Conservation (phyloP, 139 green algal genomes). For the Coelastrella sp. region DNA sequence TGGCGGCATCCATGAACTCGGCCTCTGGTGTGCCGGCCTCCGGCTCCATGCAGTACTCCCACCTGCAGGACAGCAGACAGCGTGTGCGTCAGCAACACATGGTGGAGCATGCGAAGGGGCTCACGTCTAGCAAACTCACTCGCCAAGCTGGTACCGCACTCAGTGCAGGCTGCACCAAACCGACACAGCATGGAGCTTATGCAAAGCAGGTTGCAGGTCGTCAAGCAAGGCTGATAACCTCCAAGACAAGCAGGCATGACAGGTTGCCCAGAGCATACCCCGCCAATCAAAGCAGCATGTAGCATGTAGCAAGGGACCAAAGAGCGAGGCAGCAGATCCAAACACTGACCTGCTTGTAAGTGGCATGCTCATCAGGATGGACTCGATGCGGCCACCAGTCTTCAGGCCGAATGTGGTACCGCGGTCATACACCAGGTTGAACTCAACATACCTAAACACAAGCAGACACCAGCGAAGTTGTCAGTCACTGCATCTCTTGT, state of each 20-base stretch:
- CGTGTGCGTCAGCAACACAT: background rate
- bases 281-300: too few species aligned
- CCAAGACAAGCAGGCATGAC: too few species aligned
- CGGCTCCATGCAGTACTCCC: conserved; percentile 92
- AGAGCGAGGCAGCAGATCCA: background rate
- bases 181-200: too few species aligned
- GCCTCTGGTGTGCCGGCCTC: conserved; percentile 82
- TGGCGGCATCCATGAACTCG: conserved; percentile 88
- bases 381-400: conserved; percentile 98
- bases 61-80: conserved; percentile 55
- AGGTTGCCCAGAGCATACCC: too few species aligned
- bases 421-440: conserved; percentile 98
- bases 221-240: too few species aligned
- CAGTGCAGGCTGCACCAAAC: too few species aligned
- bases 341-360: conserved; percentile 76
- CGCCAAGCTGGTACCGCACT: too few species aligned
- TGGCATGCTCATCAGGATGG: conserved; percentile 93
- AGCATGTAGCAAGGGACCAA: too few species aligned
- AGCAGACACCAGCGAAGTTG: background rate
- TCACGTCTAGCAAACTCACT: too few species aligned
- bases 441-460: conserved; percentile 94
- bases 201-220: too few species aligned
- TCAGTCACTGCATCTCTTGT: background rate
- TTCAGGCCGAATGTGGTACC: conserved; percentile 99
- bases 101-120: background rate